Evolutionary conservation across 345 rosid species (phyloP).

Genomic region (Acer yangbiense): DNA sequence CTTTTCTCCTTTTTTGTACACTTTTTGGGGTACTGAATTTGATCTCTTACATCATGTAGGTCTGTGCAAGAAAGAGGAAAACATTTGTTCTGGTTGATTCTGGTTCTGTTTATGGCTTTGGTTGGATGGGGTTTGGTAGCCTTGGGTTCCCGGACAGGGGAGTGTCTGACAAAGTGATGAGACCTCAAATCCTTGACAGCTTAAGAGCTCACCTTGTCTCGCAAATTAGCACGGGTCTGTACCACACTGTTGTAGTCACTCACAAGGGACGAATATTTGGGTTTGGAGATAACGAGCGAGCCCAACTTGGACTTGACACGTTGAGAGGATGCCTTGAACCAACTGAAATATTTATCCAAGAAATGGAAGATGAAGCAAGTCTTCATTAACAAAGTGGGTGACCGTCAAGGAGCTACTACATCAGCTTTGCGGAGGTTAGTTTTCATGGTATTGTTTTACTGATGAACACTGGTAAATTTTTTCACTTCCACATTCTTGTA

Average conservation of each 20-base stretch:
- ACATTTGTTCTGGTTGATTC: slow-evolving; percentile 82
- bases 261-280: slow-evolving; percentile 70
- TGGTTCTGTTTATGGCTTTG: slow-evolving; percentile 80
- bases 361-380: slow-evolving; percentile 25
- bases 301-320: slow-evolving; percentile 87
- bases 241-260: slow-evolving; percentile 86
- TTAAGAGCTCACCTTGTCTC: slow-evolving; percentile 67
- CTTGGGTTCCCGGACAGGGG: slow-evolving; percentile 88
- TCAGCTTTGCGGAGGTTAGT: neutral
- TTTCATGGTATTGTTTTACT: neutral
- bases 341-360: slow-evolving; percentile 73
- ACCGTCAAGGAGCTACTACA: neutral
- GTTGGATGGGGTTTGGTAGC: slow-evolving; percentile 93
- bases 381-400: slow-evolving; percentile 20
- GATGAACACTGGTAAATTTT: neutral
- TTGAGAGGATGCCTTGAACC: slow-evolving; percentile 77
- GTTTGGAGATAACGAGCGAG: slow-evolving; percentile 91
- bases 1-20: neutral
- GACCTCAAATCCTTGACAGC: slow-evolving; percentile 70
- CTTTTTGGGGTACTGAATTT: neutral
- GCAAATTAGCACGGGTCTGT: slow-evolving; percentile 88
- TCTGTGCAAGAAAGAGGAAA: slow-evolving; percentile 95
- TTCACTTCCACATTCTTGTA: slow-evolving; percentile 1
- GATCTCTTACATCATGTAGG: slow-evolving; percentile 42
- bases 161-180: slow-evolving; percentile 68